Evolutionary conservation across 805 yeast genomes (phyloP), one percentile per base, ranked within the genome.

Genomic region (Hanseniaspora singularis): DNA sequence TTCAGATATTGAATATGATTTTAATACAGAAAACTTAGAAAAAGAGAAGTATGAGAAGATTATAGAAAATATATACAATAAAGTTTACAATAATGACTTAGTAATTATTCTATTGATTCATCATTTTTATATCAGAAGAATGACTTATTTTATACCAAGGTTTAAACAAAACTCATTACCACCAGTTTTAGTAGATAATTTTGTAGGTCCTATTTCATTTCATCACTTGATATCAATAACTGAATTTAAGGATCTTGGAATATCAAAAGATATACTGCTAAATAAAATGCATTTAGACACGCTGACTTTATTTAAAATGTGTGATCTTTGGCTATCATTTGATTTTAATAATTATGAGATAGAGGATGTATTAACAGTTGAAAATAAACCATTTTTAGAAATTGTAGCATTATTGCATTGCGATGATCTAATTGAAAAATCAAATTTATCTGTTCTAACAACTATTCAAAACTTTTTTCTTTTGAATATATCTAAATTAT

Each of bases 281-380:
- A 24, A 36, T 9, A 19, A 9, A n/a, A 9, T 36, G 19, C 8
- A 23, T 3, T 23, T 36, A 19, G n/a, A 36, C 14, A 23, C 30
- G 4, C 14, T n/a, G 6, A 36, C 16, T 5, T n/a, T 44, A 12
- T 44, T 44, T 37, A 26, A 44, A 6, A 16, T 30, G n/a, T 36
- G 48, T 37, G 48, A 44, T 18, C 31, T 34, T n/a, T 44, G 48
- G 48, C 19, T 44, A n/a, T 36, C 41, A 4, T 44, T 37, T 24
- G 28, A 44, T 30, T n/a, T 44, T 11, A 18, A 31, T 14, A 22
- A 33, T n/a, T 30, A 30, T 18, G 16, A 23, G 5, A 3, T 22
- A 5, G 12, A 20, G 8, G 26, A 30, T 8, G 14, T 37, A 11
- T 10, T 37, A 16, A 14, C 10, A 12, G 18, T 15, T 6, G 34